phyloP scores from a whole-genome alignment of 169 alveolate species.

The Plasmodium cynomolgi region DNA sequence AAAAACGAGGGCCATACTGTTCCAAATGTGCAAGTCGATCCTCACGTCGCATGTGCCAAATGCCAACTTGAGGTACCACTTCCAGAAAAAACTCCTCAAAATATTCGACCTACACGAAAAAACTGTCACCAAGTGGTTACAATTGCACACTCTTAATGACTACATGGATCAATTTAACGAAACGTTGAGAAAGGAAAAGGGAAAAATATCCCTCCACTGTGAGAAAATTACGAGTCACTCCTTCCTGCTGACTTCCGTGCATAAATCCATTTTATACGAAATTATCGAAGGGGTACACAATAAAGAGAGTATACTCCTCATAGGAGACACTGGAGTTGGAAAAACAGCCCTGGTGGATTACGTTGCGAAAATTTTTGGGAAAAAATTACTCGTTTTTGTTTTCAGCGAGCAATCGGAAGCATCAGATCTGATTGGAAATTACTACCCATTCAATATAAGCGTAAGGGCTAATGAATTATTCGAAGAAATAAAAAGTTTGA shows the following conservation, averaged over 20 bases:
- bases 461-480: slow-evolving; percentile 55
- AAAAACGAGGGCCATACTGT: slow-evolving; percentile 20
- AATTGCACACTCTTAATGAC: neutral
- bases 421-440: slow-evolving; percentile 92
- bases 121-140: neutral
- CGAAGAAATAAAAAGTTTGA: slow-evolving; percentile 25
- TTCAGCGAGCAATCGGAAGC: slow-evolving; percentile 94
- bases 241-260: slow-evolving; percentile 79
- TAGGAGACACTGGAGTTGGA: slow-evolving; percentile 99
- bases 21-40: slow-evolving; percentile 48
- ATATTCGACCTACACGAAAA: slow-evolving; percentile 3
- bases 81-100: neutral
- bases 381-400: slow-evolving; percentile 93
- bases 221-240: slow-evolving; percentile 28
- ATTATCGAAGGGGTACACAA: slow-evolving; percentile 84
- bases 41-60: slow-evolving; percentile 64
- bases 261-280: slow-evolving; percentile 88
- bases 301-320: slow-evolving; percentile 96
- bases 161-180: slow-evolving; percentile 32
- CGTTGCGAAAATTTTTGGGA: slow-evolving; percentile 89
- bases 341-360: slow-evolving; percentile 96
- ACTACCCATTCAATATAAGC: slow-evolving; percentile 81
- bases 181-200: slow-evolving; percentile 3
- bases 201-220: slow-evolving; percentile 1
- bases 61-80: neutral